These are phyloP conservation scores for Zoysia pacifica DNA, from an alignment of 176 grass and related monocot genomes.

Conservation along the genomic window DNA sequence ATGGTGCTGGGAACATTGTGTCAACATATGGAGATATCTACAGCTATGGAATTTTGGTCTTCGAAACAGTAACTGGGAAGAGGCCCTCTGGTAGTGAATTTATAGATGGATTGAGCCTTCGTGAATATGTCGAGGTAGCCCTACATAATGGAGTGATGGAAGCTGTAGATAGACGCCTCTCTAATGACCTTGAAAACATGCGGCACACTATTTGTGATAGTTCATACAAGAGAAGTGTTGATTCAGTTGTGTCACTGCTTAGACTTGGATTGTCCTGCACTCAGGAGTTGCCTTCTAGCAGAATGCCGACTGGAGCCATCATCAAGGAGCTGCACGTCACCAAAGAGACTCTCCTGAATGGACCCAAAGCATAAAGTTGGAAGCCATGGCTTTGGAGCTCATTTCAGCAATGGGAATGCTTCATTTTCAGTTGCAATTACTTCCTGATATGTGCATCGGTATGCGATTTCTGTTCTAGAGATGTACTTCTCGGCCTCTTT, in stretches of 20 bases:
- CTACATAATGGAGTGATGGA: constrained; percentile 16
- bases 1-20: constrained; percentile 39
- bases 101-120: constrained; percentile 21
- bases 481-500: too few relatives aligned
- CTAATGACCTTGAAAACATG: background rate
- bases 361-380: background rate
- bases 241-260: background rate
- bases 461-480: too few relatives aligned
- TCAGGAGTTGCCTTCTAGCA: constrained; percentile 14
- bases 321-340: constrained; percentile 21
- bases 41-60: constrained; percentile 48
- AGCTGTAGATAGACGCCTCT: background rate
- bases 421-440: too few relatives aligned
- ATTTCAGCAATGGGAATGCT: too few relatives aligned
- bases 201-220: background rate
- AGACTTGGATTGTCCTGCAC: constrained; percentile 27
- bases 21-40: constrained; percentile 50
- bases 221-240: background rate
- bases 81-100: constrained; percentile 33
- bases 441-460: too few relatives aligned
- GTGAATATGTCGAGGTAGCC: constrained; percentile 27
- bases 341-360: background rate
- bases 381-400: too few relatives aligned
- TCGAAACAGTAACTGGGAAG: constrained; percentile 43
- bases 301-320: background rate